Conservation (phyloP, 2,329 filamentous ascomycete genomes). For the Acarospora socialis region DNA sequence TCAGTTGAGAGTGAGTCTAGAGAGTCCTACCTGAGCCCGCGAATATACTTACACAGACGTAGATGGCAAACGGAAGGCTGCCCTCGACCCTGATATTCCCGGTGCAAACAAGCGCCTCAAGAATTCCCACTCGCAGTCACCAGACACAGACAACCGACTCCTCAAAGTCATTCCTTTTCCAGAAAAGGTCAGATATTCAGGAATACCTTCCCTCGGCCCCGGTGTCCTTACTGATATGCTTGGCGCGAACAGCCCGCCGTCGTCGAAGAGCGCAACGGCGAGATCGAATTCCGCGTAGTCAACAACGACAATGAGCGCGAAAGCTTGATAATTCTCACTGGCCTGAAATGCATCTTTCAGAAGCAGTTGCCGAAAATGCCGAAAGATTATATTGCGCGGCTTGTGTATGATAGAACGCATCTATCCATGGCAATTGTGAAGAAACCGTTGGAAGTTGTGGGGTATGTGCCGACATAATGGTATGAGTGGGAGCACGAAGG, state of each 20-base stretch:
- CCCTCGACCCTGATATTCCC: slow-evolving; percentile 30
- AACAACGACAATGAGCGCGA: slow-evolving; percentile 88
- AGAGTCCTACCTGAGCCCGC: too few species aligned
- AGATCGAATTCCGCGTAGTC: slow-evolving; percentile 94
- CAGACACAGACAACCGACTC: slow-evolving; percentile 35
- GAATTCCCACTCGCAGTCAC: slow-evolving; percentile 35
- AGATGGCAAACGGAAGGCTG: slow-evolving; percentile 33
- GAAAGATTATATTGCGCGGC: slow-evolving; percentile 93
- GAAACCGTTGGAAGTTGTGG: slow-evolving; percentile 84
- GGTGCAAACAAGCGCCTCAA: slow-evolving; percentile 31
- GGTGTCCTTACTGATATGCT: slow-evolving; percentile 10
- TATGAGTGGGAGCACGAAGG: too few species aligned
- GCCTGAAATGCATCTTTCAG: slow-evolving; percentile 94
- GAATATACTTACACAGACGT: too few species aligned
- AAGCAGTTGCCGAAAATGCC: slow-evolving; percentile 99
- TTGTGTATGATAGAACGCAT: slow-evolving; percentile 95
- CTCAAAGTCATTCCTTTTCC: slow-evolving; percentile 66
- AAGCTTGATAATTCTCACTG: slow-evolving; percentile 85
- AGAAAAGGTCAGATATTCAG: slow-evolving; percentile 57
- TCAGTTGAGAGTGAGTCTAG: not conserved
- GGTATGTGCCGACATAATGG: slow-evolving; percentile 27
- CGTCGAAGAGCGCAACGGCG: slow-evolving; percentile 80
- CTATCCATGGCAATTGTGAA: slow-evolving; percentile 95
- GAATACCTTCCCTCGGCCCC: too few species aligned
- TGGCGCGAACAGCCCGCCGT: slow-evolving; percentile 54